Conservation (phyloP, 2,329 filamentous ascomycete species). For the Volutella citrinella region DNA sequence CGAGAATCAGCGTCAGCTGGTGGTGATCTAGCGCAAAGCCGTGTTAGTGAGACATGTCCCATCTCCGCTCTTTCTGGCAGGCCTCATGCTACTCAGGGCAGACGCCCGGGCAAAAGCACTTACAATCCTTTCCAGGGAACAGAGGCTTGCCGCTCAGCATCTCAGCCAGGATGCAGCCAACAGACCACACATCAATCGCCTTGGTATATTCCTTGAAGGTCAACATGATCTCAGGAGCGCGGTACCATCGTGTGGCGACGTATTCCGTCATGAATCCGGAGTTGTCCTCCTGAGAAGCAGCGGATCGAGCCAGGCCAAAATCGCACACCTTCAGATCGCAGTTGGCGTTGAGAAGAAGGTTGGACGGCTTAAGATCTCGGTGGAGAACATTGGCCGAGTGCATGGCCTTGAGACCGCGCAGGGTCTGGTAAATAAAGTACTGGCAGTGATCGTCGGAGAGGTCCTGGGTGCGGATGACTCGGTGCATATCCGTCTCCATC, state of each 20-base stretch:
- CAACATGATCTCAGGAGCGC: slow-evolving; percentile 98
- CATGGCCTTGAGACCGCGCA: slow-evolving; percentile 97
- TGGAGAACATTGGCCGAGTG: slow-evolving; percentile 98
- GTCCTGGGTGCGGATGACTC: slow-evolving; percentile 97
- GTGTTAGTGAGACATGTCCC: too few species aligned
- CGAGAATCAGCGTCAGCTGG: slow-evolving; percentile 93
- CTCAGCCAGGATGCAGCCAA: slow-evolving; percentile 95
- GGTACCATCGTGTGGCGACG: slow-evolving; percentile 97
- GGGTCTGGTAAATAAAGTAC: slow-evolving; percentile 99
- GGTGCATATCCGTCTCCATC: slow-evolving; percentile 99
- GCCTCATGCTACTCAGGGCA: background rate
- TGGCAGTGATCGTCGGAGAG: slow-evolving; percentile 99
- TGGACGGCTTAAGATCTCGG: slow-evolving; percentile 95
- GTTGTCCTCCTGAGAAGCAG: slow-evolving; percentile 96
- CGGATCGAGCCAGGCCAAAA: slow-evolving; percentile 92
- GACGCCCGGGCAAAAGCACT: slow-evolving; percentile 40
- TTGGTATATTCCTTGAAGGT: slow-evolving; percentile 99
- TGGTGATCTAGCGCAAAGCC: slow-evolving; percentile 96
- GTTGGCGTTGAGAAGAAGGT: slow-evolving; percentile 94
- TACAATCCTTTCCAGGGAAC: slow-evolving; percentile 98
- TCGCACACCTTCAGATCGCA: slow-evolving; percentile 99
- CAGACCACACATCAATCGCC: slow-evolving; percentile 98
- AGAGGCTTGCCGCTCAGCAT: slow-evolving; percentile 98
- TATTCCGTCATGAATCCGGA: slow-evolving; percentile 99
- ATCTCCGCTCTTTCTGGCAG: background rate